Conservation (phyloP, 208 protist species). For the Trypanosoma lewisi region DNA sequence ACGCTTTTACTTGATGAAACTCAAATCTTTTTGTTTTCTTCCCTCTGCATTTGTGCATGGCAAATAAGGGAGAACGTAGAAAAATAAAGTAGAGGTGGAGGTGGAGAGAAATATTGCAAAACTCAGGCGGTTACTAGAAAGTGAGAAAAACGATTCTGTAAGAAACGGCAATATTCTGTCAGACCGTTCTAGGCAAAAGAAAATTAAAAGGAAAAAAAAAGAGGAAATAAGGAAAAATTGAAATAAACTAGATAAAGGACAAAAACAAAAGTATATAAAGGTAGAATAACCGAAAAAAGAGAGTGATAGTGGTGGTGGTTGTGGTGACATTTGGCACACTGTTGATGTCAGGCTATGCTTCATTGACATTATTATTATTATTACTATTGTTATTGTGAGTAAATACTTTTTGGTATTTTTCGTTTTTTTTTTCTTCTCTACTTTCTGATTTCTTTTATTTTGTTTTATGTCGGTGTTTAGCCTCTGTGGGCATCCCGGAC, state of each 20-base stretch:
- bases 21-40: background rate
- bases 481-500: background rate
- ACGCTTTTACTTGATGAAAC: too few species aligned
- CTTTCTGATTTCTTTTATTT: conserved; percentile 10
- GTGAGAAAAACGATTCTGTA: background rate
- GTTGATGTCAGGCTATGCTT: too few species aligned
- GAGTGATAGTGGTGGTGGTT: background rate
- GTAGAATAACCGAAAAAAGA: background rate
- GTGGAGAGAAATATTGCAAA: too few species aligned
- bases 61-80: background rate
- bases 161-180: background rate
- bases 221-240: background rate
- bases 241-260: background rate
- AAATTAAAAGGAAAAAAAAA: background rate
- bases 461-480: background rate
- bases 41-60: background rate
- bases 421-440: background rate
- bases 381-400: background rate
- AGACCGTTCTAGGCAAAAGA: background rate
- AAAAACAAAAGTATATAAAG: background rate
- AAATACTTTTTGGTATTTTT: conserved; percentile 3
- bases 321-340: too few species aligned
- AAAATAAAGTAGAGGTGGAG: too few species aligned
- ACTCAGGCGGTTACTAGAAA: too few species aligned
- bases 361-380: background rate